phyloP scores from a whole-genome alignment of 139 green algal genomes.

The Chlorella sp. region DNA sequence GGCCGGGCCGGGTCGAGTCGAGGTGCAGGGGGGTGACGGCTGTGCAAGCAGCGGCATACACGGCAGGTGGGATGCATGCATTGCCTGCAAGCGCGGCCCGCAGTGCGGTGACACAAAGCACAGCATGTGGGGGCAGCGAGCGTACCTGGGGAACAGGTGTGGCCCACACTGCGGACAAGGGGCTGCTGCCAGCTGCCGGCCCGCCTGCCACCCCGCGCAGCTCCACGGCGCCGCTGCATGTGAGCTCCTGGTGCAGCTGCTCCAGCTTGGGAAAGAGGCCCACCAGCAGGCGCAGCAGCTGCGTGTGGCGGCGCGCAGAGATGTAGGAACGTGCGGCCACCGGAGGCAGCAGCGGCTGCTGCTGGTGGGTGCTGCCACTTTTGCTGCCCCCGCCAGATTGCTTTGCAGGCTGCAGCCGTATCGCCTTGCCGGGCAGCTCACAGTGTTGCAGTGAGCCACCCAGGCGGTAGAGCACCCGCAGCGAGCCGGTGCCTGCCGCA shows the following conservation, averaged over 20 bases:
- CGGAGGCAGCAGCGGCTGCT: slow-evolving; percentile 2
- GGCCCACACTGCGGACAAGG: not conserved
- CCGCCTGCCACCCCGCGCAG: not conserved
- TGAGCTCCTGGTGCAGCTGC: slow-evolving; percentile 24
- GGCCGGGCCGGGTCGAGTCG: too few species aligned
- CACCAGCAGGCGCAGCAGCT: slow-evolving; percentile 32
- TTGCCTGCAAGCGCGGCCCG: not conserved
- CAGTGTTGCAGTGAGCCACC: slow-evolving; percentile 8
- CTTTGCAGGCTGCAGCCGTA: slow-evolving; percentile 40
- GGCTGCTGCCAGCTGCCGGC: not conserved
- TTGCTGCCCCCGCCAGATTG: not conserved
- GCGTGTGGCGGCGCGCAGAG: slow-evolving; percentile 13
- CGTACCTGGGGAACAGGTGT: slow-evolving; percentile 4
- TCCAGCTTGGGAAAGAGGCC: slow-evolving; percentile 43
- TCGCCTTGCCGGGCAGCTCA: slow-evolving; percentile 27
- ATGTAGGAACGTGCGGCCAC: slow-evolving; percentile 21
- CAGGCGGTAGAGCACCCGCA: slow-evolving; percentile 41
- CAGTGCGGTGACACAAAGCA: not conserved
- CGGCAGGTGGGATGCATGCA: not conserved
- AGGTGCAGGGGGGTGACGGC: too few species aligned
- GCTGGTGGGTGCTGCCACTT: not conserved
- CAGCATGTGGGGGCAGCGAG: not conserved
- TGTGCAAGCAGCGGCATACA: too few species aligned
- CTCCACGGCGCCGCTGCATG: not conserved
- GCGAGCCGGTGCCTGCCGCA: not conserved